These are phyloP conservation scores for Eutrema salsugineum DNA, from an alignment of 441 rosid genomes.

Conservation along the genomic window DNA sequence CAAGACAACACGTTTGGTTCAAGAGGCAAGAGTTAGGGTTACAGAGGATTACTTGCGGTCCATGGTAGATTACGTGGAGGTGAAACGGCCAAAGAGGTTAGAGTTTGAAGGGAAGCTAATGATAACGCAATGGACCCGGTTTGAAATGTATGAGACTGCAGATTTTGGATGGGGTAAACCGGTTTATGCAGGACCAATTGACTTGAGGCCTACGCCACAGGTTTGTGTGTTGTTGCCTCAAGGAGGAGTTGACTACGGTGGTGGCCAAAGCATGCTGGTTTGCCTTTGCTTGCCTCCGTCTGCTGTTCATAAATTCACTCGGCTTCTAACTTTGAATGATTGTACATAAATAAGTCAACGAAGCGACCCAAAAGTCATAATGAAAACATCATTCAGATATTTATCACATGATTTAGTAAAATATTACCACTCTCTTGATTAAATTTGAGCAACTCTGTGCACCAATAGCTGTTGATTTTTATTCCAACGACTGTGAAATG, in stretches of 20 bases:
- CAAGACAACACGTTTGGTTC: constrained; percentile 54
- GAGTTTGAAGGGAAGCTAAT: constrained; percentile 88
- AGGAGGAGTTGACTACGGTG: constrained; percentile 45
- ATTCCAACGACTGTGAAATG: neutral
- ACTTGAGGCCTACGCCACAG: constrained; percentile 90
- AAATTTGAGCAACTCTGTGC: neutral
- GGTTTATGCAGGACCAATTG: constrained; percentile 76
- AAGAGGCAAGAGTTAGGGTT: constrained; percentile 54
- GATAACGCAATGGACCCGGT: constrained; percentile 91
- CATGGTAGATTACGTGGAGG: constrained; percentile 62
- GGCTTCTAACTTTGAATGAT: constrained; percentile 39
- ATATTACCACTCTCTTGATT: neutral
- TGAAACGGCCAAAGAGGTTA: constrained; percentile 63
- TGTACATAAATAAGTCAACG: neutral
- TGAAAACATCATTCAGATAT: neutral
- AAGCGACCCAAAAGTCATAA: neutral
- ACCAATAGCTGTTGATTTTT: neutral
- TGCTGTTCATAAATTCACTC: constrained; percentile 46
- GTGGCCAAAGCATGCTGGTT: constrained; percentile 51
- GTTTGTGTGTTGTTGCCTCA: constrained; percentile 81
- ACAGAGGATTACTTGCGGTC: constrained; percentile 81
- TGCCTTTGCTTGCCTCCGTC: constrained; percentile 82
- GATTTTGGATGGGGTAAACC: constrained; percentile 94
- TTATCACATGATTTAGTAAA: neutral
- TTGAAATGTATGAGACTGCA: constrained; percentile 70